phyloP scores from a whole-genome alignment of 495 filamentous ascomycete genomes.

The Annulohypoxylon moriforme region DNA sequence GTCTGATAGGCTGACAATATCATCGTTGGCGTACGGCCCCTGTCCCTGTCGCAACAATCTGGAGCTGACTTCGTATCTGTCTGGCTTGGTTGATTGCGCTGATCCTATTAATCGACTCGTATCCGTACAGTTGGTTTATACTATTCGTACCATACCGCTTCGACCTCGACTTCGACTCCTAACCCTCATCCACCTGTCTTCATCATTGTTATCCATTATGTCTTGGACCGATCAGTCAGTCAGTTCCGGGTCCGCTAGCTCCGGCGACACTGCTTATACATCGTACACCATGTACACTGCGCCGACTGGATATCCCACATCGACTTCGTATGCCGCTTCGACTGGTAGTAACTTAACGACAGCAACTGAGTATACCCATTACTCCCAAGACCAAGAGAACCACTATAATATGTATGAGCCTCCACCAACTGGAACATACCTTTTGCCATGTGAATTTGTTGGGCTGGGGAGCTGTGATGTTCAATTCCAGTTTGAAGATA shows the following conservation, averaged over 20 bases:
- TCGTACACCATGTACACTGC: background rate
- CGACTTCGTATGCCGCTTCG: no score
- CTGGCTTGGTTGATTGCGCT: constrained; percentile 1
- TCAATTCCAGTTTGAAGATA: constrained; percentile 51
- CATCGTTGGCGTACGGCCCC: background rate
- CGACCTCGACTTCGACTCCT: background rate
- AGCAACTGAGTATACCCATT: constrained; percentile 9
- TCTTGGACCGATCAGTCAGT: background rate
- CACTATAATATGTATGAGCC: background rate
- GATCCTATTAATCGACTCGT: background rate
- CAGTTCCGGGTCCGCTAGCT: background rate
- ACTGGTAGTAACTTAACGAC: background rate
- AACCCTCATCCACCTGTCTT: background rate
- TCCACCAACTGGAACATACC: background rate
- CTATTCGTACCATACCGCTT: background rate
- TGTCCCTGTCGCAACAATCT: constrained; percentile 10
- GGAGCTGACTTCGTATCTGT: background rate
- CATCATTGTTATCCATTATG: background rate
- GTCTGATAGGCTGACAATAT: constrained; percentile 14
- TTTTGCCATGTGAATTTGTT: constrained; percentile 57
- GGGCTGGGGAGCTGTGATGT: constrained; percentile 41
- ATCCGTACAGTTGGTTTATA: constrained; percentile 8
- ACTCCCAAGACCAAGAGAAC: background rate
- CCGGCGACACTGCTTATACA: background rate
- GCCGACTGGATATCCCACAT: no score